A percentile compares a stretch with the other conserved stretches of the same genome.
Conservation (phyloP, 208 protist genomes). For the Tritrichomonas foetus region DNA sequence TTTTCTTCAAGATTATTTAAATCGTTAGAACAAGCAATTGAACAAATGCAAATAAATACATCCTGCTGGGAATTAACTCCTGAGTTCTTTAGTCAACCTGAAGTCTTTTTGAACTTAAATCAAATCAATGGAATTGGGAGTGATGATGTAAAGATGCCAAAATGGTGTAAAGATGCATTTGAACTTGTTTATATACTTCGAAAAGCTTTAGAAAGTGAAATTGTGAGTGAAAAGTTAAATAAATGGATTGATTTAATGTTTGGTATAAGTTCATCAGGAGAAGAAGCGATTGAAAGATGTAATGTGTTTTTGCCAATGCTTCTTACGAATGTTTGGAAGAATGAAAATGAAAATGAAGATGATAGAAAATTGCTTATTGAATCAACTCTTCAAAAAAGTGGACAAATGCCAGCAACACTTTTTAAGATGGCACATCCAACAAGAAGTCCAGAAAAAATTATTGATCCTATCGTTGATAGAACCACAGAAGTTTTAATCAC, state of each 20-base stretch:
- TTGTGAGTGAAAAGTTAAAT: neutral
- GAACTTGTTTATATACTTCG: neutral
- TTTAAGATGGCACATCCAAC: neutral
- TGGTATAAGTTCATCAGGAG: neutral
- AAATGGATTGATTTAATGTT: slow-evolving; percentile 14
- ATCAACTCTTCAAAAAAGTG: neutral
- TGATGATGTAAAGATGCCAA: neutral
- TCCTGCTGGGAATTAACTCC: neutral
- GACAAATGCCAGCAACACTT: neutral
- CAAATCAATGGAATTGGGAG: neutral
- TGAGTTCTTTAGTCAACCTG: neutral
- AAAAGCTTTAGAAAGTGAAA: slow-evolving; percentile 41
- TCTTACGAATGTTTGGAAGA: too few relatives aligned
- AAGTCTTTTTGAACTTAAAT: neutral
- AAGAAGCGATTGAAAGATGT: neutral
- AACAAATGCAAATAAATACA: neutral
- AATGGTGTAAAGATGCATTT: neutral
- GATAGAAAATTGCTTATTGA: neutral
- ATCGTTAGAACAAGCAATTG: neutral
- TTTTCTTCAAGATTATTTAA: neutral
- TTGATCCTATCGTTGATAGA: too few relatives aligned
- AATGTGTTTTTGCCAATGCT: neutral
- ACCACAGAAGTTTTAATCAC: too few relatives aligned
- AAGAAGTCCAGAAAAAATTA: too few relatives aligned
- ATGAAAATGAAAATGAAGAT: too few relatives aligned